Conservation (phyloP, 2,329 filamentous ascomycete species). For the Fusarium graminum region DNA sequence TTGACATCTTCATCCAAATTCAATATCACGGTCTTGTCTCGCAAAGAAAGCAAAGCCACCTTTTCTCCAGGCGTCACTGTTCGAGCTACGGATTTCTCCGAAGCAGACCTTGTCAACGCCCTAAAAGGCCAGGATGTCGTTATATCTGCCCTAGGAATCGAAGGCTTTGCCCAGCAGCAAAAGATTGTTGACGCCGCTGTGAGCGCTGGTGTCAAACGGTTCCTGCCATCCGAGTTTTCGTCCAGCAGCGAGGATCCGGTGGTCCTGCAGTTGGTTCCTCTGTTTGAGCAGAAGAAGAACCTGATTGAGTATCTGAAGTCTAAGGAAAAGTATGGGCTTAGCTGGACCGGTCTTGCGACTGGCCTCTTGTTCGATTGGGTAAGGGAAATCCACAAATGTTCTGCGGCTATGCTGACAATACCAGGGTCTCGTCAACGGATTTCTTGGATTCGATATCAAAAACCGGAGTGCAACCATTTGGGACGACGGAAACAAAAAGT, state of each 20-base stretch:
- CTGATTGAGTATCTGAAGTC: constrained; percentile 5
- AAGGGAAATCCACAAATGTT: not conserved
- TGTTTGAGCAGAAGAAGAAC: constrained; percentile 8
- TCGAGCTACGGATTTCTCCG: constrained; percentile 6
- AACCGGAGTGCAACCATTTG: not conserved
- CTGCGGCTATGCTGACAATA: not conserved
- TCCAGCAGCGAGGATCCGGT: constrained; percentile 4
- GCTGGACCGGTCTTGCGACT: constrained; percentile 11
- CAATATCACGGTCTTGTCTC: not conserved
- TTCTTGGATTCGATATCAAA: not conserved
- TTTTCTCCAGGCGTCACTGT: not conserved
- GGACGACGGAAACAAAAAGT: constrained; percentile 8
- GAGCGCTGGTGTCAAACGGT: not conserved
- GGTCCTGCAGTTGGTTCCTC: not conserved
- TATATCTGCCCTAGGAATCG: not conserved
- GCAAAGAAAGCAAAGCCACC: constrained; percentile 9
- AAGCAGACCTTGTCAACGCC: not conserved
- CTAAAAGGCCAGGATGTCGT: constrained; percentile 1
- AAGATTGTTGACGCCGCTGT: constrained; percentile 6
- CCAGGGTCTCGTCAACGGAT: constrained; percentile 2
- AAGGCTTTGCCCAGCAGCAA: constrained; percentile 2
- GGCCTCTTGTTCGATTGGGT: constrained; percentile 15
- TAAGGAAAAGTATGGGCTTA: constrained; percentile 8
- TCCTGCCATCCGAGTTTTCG: constrained; percentile 6
- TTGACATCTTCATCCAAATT: not conserved